Evolutionary conservation across 1,284 basidiomycete genomes (phyloP).

Genomic region (Abortiporus biennis): DNA sequence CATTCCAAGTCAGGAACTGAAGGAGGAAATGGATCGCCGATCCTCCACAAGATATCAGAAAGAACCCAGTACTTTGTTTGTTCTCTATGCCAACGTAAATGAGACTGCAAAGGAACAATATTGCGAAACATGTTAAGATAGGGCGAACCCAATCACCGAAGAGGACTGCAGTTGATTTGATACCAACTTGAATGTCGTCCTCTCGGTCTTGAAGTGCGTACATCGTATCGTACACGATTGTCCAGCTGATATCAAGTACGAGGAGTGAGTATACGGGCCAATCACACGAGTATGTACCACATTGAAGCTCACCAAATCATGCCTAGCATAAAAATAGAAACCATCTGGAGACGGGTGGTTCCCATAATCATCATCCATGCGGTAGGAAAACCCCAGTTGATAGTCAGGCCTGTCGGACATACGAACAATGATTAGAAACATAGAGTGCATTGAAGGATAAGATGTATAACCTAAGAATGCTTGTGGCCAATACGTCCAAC

Average conservation of each 20-base stretch:
- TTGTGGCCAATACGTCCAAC: slow-evolving; percentile 73
- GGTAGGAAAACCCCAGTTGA: no score
- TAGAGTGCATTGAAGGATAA: slow-evolving; percentile 37
- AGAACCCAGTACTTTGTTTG: slow-evolving; percentile 42
- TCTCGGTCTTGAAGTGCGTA: slow-evolving; percentile 47
- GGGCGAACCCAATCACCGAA: slow-evolving; percentile 47
- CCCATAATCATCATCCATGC: background rate
- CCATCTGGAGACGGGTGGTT: background rate
- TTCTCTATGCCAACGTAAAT: slow-evolving; percentile 39
- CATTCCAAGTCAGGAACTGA: slow-evolving; percentile 47
- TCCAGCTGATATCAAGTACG: slow-evolving; percentile 52
- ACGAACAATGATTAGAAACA: slow-evolving; percentile 37
- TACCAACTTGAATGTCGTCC: slow-evolving; percentile 41
- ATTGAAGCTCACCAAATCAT: no score
- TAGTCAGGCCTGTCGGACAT: slow-evolving; percentile 30
- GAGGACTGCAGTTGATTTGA: slow-evolving; percentile 44
- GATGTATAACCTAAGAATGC: slow-evolving; percentile 60
- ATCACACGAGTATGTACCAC: no score
- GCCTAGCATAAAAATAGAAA: background rate
- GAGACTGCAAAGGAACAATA: slow-evolving; percentile 42
- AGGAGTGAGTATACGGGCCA: no score
- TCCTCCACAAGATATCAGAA: slow-evolving; percentile 44
- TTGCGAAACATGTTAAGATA: slow-evolving; percentile 41
- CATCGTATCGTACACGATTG: slow-evolving; percentile 58
- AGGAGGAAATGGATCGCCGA: slow-evolving; percentile 37